A percentile compares a stretch with the other conserved stretches of the same genome.
Evolutionary conservation across 192 early-diverging fungal genomes (phyloP).

Genomic region (Gaertneriomyces sp.): DNA sequence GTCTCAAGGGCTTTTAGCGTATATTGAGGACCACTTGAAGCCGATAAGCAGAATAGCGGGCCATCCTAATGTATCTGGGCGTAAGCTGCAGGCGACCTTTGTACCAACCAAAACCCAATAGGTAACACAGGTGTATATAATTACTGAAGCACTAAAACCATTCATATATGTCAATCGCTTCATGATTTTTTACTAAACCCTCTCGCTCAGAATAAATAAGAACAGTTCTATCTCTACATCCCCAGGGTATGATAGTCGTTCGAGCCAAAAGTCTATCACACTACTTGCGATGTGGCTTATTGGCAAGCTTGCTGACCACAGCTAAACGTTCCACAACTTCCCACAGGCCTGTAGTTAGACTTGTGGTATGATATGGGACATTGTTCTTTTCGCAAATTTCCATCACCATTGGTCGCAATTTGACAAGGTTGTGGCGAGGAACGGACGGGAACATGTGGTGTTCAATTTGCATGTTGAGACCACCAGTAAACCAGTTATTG

Average conservation of each 20-base stretch:
- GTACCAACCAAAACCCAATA: too few species aligned
- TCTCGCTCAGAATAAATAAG: too few species aligned
- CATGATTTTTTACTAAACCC: too few species aligned
- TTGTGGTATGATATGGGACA: slow-evolving; percentile 62
- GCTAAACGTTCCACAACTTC: slow-evolving; percentile 60
- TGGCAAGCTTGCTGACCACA: slow-evolving; percentile 42
- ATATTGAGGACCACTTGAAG: background rate
- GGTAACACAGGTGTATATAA: too few species aligned
- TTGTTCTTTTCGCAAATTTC: slow-evolving; percentile 63
- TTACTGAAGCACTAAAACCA: too few species aligned
- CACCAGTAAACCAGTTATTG: slow-evolving; percentile 79
- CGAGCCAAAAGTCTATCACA: background rate
- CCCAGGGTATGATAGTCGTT: too few species aligned
- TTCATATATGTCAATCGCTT: too few species aligned
- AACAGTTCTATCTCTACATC: too few species aligned
- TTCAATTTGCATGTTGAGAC: slow-evolving; percentile 83
- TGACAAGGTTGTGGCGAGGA: slow-evolving; percentile 68
- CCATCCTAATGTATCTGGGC: too few species aligned
- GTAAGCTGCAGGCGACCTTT: too few species aligned
- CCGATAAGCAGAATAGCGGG: background rate
- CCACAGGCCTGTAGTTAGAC: slow-evolving; percentile 53
- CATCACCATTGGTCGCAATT: slow-evolving; percentile 62
- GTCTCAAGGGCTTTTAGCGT: slow-evolving; percentile 2
- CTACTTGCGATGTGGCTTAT: slow-evolving; percentile 19
- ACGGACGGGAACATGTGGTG: slow-evolving; percentile 84